Evolutionary conservation across 2,329 filamentous ascomycete genomes (phyloP), one percentile per base, ranked within the genome.

Genomic region (Blumeria hordei): DNA sequence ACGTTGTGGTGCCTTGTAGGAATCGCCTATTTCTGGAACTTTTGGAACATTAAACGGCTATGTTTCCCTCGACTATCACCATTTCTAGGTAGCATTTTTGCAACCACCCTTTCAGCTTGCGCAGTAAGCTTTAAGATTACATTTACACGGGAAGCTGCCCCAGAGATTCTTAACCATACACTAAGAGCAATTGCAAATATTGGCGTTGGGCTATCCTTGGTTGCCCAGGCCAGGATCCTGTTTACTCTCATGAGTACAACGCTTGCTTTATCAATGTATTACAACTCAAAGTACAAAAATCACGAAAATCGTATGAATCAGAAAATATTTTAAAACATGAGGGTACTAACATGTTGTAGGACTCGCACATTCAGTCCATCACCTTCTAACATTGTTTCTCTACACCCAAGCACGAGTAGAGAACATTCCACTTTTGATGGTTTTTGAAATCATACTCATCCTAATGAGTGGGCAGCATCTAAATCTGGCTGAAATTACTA

Each of bases 111-210:
- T 3, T 69, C 72, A 3, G 65, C 71, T 9, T 70, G 74, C 14
- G 83, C 85, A 0, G 74, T 92, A 21, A 73, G 81, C 3, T 98
- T 96, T 73, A 98, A 98, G 68, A 70, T 95, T 28, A 81, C 82
- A 1, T 96, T 95, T 64, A 92, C 88, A 0, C 76, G 79, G 50
- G 81, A 87, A 55, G 92, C 96, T 66, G 85, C 88, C 0, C 88
- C 90, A 0, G 92, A 96, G 66, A 72, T 94, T 8, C 71, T 90
- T 28, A 66, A 69, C 14, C 63, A 69, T 3, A 57, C 71, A 18
- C 67, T 70, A 8, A 65, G 62, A 52, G 56, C 55, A 4, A 60
- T 65, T 49, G 60, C 60, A 14, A 59, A 60, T 12, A 58, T 59
- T 43, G 58, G 61, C 44, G 57, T 49, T 35, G 62, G 58, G 8